Evolutionary conservation across 192 early-diverging fungal species (phyloP), one percentile per base, ranked within the genome.

Genomic region (Coemansia sp.): DNA sequence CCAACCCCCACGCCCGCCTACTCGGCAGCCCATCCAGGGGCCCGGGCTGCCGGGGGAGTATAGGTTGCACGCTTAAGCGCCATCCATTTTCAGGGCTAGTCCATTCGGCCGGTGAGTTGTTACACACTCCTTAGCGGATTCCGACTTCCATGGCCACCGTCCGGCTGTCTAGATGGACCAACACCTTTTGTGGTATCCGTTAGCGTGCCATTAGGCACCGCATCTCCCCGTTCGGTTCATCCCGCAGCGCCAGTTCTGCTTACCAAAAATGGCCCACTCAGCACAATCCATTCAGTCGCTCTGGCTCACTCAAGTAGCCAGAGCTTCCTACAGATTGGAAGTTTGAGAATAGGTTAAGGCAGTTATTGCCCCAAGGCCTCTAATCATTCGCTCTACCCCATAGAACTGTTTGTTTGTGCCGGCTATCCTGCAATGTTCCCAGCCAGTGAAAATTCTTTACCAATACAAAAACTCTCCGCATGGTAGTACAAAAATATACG

Each of bases 211-310:
- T 84, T 73, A 64, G 83, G 82, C 83, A 79, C 81, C 83, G 86
- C 87, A 84, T 85, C 84, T 80, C 79, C 62, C 67, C 81, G 84
- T 86, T 85, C 81, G 84, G 85, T 89, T 89, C 88, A 87, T 87
- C 86, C 86, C 83, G 84, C 84, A 86, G 87, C 84, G 81, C 86
- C 85, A 88, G 86, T 87, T 90, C 85, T 87, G 88, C 85, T 87
- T 87, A 87, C 85, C 85, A 89, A 89, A 88, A 88, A 88, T 84
- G 86, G 87, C 87, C 86, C 85, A 89, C 87, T 84, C 85, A 85
- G 87, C 84, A n/a, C 85, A 87, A 81, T 45, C 84, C 81, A 89
- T 88, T 84, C 82, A 77, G 64, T 64, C 57, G 71, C 77, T 26
- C 46, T 65, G 62, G 78, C 82, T 86, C 82, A 88, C 67, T 84